Percentiles rank a stretch among this genome's conserved stretches.
Evolutionary conservation across 208 protist genomes (phyloP).

Genomic region (Wallacemonas sp.): DNA sequence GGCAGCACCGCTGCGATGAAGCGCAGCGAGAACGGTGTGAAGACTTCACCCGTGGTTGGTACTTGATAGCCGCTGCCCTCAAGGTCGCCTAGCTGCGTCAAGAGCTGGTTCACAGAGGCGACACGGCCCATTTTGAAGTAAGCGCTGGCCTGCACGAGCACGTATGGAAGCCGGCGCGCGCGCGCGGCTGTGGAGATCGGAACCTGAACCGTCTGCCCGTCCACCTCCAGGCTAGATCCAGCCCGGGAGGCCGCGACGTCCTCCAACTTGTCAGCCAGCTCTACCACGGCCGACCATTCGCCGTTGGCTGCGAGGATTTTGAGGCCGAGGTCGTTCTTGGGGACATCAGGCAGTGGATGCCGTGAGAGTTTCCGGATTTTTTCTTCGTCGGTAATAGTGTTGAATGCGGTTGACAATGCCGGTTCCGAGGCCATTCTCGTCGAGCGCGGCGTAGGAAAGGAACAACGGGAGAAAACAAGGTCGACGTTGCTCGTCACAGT

Average conservation of each 20-base stretch:
- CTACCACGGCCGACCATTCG: constrained; percentile 65
- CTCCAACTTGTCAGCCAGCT: constrained; percentile 54
- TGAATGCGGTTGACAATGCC: not conserved
- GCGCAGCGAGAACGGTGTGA: constrained; percentile 82
- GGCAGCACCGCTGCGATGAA: constrained; percentile 70
- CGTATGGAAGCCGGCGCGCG: constrained; percentile 42
- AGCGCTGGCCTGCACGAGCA: constrained; percentile 73
- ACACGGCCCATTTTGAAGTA: constrained; percentile 68
- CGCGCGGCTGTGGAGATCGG: constrained; percentile 3
- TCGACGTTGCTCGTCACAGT: no score
- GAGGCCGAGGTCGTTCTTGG: constrained; percentile 59
- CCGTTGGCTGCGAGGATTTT: constrained; percentile 51
- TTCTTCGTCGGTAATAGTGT: constrained; percentile 6
- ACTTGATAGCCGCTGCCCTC: constrained; percentile 45
- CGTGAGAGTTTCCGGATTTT: constrained; percentile 9
- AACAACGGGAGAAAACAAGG: no score
- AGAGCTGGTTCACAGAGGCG: constrained; percentile 43
- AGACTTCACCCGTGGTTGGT: constrained; percentile 43
- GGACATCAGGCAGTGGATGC: constrained; percentile 26
- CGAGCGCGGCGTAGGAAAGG: no score
- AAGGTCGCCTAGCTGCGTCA: constrained; percentile 68
- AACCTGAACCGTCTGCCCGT: not conserved
- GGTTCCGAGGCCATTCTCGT: constrained; percentile 2
- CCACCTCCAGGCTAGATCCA: not conserved
- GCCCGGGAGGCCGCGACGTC: constrained; percentile 27